A percentile compares a stretch with the other conserved stretches of the same genome.
Evolutionary conservation across 202 grass and related monocot genomes (phyloP).

Genomic region (Carex arenaria): DNA sequence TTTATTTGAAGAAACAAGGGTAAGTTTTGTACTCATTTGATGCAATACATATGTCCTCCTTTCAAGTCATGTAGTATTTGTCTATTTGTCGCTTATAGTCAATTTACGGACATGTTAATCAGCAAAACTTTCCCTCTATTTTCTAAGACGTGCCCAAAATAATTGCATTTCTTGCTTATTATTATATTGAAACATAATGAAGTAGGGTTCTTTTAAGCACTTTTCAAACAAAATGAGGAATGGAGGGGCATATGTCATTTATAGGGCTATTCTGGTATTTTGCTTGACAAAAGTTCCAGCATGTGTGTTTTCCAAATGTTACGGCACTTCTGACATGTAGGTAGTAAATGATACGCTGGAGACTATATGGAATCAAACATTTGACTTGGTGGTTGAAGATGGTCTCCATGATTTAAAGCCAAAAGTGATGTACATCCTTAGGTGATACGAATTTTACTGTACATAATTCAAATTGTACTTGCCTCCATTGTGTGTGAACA

Average conservation of each 20-base stretch:
- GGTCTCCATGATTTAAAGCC: constrained; percentile 97
- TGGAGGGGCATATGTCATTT: not conserved
- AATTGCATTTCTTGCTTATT: not conserved
- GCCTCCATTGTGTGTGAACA: too few species aligned
- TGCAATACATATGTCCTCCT: not conserved
- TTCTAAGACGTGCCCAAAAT: not conserved
- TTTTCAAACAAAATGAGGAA: not conserved
- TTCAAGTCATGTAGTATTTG: not conserved
- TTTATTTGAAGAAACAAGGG: constrained; percentile 84
- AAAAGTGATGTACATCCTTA: too few species aligned
- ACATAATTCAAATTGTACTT: too few species aligned
- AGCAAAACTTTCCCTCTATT: not conserved
- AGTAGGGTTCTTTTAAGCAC: not conserved
- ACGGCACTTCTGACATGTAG: constrained; percentile 36
- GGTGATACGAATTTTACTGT: too few species aligned
- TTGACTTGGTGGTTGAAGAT: constrained; percentile 96
- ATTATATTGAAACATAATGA: not conserved
- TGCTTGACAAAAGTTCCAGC: not conserved
- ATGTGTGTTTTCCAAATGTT: not conserved
- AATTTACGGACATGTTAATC: not conserved
- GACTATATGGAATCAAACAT: constrained; percentile 95
- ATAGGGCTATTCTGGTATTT: not conserved
- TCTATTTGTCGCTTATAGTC: not conserved
- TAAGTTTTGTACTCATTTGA: constrained; percentile 26
- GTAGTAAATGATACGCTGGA: constrained; percentile 80